Base-by-base conservation (phyloP, 495 filamentous ascomycete species). In the Talaromyces borbonicus region DNA sequence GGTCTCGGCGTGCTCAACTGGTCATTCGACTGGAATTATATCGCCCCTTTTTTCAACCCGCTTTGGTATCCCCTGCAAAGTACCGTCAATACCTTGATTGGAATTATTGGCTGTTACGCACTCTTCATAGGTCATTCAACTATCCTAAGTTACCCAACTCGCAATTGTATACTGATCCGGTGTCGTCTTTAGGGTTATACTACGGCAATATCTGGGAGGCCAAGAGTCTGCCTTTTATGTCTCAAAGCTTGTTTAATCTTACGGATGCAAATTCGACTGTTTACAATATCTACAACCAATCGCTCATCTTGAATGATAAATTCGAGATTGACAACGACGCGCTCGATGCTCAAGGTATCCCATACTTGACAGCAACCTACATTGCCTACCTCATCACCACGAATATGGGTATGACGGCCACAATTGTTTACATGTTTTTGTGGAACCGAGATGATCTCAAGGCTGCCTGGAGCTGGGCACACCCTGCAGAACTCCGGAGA, bases 11-110 rank as follows among this genome's bases (percentile, higher is more conserved):
- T 72, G 22, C 53, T 71, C 15, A 62, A 50, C 18, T 22, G 72
- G 14, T 65, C 60, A 4, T 62, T 75, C 16, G 71, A 75, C 52
- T 75, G 71, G 71, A 65, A 75, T 43, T 75, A 75, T 43, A 62
- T 73, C 25, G 48, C 52, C 5, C 35, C 42, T 11, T 30, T 43
- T 14, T 57, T 54, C 18, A 50, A 54, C 8, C 57, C 57, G 5
- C 53, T 71, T 8, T 65, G 49, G 52, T 45, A 46, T 24, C 63
- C 63, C 8, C 46, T 67, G 18, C 48, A 63, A 18, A 57, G 56
- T 9, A 46, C 57, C 18, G 49, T 64, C 23, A 73, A 69, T 48
- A 61, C 52, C 15, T 58, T 65, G 49, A 61, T 70, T 22, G 71
- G 71, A 32, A 65, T 62, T 20, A 26, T 65, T 9, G 52, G 67